Base-by-base conservation (phyloP, 495 filamentous ascomycete species). In the Aspergillus steynii region DNA sequence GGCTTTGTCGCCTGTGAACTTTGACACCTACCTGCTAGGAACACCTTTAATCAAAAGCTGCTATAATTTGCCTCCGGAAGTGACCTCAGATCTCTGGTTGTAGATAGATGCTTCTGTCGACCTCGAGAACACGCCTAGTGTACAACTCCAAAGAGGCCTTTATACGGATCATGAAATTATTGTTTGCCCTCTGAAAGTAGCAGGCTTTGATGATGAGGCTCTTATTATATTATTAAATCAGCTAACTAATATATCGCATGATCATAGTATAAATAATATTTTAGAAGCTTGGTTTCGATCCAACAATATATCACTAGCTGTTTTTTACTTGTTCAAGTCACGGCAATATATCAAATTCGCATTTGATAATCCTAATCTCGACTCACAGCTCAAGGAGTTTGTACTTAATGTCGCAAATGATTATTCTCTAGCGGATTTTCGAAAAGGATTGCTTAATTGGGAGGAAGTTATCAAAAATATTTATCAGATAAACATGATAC, bases 381-480 rank as follows among this genome's bases (percentile, higher is more conserved):
- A 25, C 10, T 28, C 48, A 50, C 5, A 8, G 3, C 48, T 50
- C 20, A 28, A 20, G 6, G 48, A 50, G 48, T 50, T 25, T 25
- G 3, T 50, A 28, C n/a, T 25, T 28, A 1, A 4, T 12, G 27
- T 50, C 10, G 48, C 48, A 4, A 50, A 50, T 10, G 48, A 50
- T 7, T 25, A 50, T 12, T 50, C 5, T 50, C 10, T 50, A 1
- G 48, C 48, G 27, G 48, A 50, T 50, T 5, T 20, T 10, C n/a
- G 27, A 25, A 25, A 14, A 50, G 8, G 48, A 6, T 50, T 50
- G 8, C 5, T 50, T 25, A 50, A 50, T 25, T 50, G 48, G 48
- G 48, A 50, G 48, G 48, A 50, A 5, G 48, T 50, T 10, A 28
- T 50, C 15, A 6, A 50, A 50, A 50, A 50, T 25, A 50, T 50